Conservation (phyloP, 768 basidiomycete species). For the Lactarius trivialis region DNA sequence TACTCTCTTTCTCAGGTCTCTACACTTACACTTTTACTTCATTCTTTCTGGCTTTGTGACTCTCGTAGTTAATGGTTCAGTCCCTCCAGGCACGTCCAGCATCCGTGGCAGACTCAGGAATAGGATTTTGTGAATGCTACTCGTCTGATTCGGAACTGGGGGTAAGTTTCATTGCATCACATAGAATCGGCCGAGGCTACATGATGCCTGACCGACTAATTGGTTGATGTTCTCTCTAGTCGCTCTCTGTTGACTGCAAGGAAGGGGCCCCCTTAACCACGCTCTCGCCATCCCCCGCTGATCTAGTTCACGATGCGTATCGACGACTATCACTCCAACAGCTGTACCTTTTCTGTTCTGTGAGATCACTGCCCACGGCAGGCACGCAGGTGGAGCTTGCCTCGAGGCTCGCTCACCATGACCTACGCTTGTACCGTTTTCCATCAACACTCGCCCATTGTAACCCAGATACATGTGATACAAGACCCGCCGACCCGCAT, state of each 20-base stretch:
- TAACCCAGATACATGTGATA: constrained; percentile 8
- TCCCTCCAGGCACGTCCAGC: constrained; percentile 14
- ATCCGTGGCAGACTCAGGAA: constrained; percentile 16
- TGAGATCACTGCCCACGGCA: constrained; percentile 58
- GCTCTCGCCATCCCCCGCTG: constrained; percentile 23
- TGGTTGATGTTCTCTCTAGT: not conserved
- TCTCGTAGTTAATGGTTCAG: constrained; percentile 9
- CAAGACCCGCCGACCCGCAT: not conserved
- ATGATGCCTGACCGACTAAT: not conserved
- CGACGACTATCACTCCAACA: constrained; percentile 58
- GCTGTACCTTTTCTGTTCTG: constrained; percentile 67
- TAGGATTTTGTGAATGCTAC: not conserved
- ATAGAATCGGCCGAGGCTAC: not conserved
- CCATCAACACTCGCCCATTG: constrained; percentile 30
- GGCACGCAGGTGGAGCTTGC: constrained; percentile 62
- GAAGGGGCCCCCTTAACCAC: not conserved
- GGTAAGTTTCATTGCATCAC: constrained; percentile 5
- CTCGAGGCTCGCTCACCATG: constrained; percentile 65
- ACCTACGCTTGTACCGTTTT: constrained; percentile 67
- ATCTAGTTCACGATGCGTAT: constrained; percentile 62
- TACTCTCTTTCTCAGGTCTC: too few species aligned
- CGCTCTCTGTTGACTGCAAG: not conserved
- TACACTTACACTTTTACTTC: too few species aligned
- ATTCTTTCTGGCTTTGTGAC: not conserved
- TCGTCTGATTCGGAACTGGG: constrained; percentile 11